Conservation (phyloP, 495 filamentous ascomycete genomes). For the Aspergillus sclerotiicarbonarius region DNA sequence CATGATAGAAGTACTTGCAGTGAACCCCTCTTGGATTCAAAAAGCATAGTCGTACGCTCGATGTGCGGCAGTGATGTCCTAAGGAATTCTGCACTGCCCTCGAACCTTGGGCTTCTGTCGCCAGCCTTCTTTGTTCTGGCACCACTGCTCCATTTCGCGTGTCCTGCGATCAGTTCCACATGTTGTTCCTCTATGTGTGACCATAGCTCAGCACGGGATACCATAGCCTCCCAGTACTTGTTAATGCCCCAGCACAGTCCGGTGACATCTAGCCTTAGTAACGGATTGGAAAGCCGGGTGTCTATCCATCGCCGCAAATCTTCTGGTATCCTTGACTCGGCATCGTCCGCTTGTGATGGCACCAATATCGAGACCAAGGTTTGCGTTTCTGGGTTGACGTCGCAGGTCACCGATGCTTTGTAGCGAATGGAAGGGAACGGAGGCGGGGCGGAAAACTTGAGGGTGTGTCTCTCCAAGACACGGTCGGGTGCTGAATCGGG, state of each 20-base stretch:
- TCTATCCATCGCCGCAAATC: constrained; percentile 43
- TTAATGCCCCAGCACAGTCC: constrained; percentile 46
- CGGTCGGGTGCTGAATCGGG: constrained; percentile 15
- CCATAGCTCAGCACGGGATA: constrained; percentile 42
- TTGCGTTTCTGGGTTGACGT: constrained; percentile 41
- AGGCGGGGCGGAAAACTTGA: constrained; percentile 34
- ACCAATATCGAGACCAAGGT: constrained; percentile 33
- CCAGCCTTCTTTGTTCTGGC: background rate
- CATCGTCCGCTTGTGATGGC: constrained; percentile 19
- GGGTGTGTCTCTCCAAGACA: constrained; percentile 35
- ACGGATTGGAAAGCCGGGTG: constrained; percentile 32
- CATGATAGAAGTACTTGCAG: constrained; percentile 34
- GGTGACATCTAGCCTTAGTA: constrained; percentile 39
- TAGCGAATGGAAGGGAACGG: constrained; percentile 41
- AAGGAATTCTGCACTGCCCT: constrained; percentile 13
- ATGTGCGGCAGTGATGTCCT: constrained; percentile 33
- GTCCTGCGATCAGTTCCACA: constrained; percentile 10
- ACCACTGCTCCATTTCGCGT: background rate
- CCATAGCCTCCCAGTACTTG: constrained; percentile 41
- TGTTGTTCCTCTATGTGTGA: constrained; percentile 32
- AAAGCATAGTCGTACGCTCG: constrained; percentile 40
- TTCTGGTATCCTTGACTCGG: constrained; percentile 28
- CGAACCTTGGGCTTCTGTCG: background rate
- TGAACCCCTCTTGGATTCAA: constrained; percentile 23
- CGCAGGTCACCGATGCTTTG: constrained; percentile 36